Evolutionary conservation across 1,284 basidiomycete species (phyloP), one percentile per base, ranked within the genome.

Genomic region (Entoloma clypeatum): DNA sequence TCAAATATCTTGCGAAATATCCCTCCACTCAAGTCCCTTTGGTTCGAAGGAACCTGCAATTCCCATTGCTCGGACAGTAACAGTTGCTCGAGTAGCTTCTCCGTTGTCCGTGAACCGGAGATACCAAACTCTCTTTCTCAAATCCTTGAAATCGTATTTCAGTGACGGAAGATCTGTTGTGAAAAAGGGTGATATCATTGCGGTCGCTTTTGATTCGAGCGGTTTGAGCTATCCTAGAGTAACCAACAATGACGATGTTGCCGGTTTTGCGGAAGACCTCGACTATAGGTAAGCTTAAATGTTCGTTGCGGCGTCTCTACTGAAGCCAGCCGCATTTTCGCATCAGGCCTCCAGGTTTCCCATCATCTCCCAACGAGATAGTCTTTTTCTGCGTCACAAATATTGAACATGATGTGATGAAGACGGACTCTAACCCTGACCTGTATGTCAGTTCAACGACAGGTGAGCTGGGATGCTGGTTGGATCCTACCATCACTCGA

Each of bases 381-480:
- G 64, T 69, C 0, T 91, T 81, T 61, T 97, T 97, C 62, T 67
- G 82, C 44, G 71, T 98, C 41, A 87, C 88, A 7, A 79, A 86
- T 40, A 64, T 97, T 16, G 80, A 89, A 25, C 77, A 81, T 52
- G 79, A 81, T 41, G 58, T 80, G 17, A 50, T 76, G 25, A 49
- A 63, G n/a, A 62, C 54, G 26, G 52, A 58, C 25, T 59, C 59
- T 18, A 52, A 59, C 24, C 58, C 64, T 24, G 76, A 79, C 53
- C 51, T 69, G 22, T 75, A 77, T 49, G 58, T 71, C 27, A 71
- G 71, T 19, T 69, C 71, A 2, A 70, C 71, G 0, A 58, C 72
- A 6, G 88, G 88, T 6, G 79, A 90, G 56, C 60, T 93, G 5
- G 95, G 95, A 0, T 95, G 87, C 56, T 89, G 88, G 75, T 72